Percentiles rank a stretch among this genome's conserved stretches.
Evolutionary conservation across 163 green algal species (phyloP).

Genomic region (Chloromonas sp.): DNA sequence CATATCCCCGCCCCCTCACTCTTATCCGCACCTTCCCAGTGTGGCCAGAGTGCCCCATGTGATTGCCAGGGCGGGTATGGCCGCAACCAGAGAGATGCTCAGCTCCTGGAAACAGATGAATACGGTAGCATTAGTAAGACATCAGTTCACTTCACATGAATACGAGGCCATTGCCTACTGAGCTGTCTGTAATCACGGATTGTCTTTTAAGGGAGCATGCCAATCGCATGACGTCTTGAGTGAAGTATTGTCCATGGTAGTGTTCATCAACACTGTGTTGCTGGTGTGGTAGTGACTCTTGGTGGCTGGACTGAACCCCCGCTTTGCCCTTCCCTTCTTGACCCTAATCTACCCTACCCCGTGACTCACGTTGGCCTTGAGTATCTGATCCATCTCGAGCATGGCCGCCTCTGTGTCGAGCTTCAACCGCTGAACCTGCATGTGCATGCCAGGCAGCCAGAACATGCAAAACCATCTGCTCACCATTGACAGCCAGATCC

Average conservation of each 20-base stretch:
- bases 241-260: no score
- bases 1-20: neutral
- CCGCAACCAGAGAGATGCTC: constrained; percentile 64
- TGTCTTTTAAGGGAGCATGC: no score
- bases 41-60: constrained; percentile 24
- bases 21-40: constrained; percentile 17
- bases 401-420: constrained; percentile 86
- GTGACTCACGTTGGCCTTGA: constrained; percentile 32
- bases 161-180: no score
- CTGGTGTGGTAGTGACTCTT: neutral
- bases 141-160: no score
- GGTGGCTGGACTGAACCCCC: neutral
- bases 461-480: neutral
- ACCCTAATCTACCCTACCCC: constrained; percentile 36
- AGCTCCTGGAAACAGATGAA: constrained; percentile 58
- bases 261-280: neutral
- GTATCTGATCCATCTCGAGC: constrained; percentile 85
- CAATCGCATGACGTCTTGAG: no score
- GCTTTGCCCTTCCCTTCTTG: neutral
- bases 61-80: constrained; percentile 56
- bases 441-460: neutral
- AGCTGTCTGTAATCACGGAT: no score
- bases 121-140: constrained; percentile 14
- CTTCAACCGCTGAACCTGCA: constrained; percentile 81
- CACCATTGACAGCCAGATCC: no score